Evolutionary conservation across 1,284 basidiomycete species (phyloP).

Genomic region (Irpex lacteus): DNA sequence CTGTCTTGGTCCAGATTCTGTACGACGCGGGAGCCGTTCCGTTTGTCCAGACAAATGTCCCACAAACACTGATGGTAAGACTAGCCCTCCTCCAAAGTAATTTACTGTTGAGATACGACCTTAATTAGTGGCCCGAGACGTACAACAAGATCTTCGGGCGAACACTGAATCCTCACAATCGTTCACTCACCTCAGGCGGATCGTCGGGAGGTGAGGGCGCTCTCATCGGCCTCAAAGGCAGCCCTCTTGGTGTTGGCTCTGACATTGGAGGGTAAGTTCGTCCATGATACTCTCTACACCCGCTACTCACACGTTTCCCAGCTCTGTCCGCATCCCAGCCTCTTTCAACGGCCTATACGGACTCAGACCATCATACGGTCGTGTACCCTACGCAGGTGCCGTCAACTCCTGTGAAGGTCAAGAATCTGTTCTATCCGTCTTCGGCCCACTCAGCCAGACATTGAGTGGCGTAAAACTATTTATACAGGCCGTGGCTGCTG

Average conservation of each 20-base stretch:
- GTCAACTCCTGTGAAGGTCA: slow-evolving; percentile 66
- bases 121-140: slow-evolving; percentile 36
- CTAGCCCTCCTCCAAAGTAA: slow-evolving; percentile 6
- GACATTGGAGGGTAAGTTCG: slow-evolving; percentile 61
- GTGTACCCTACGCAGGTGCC: slow-evolving; percentile 69
- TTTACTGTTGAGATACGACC: slow-evolving; percentile 24
- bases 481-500: slow-evolving; percentile 52
- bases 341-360: slow-evolving; percentile 47
- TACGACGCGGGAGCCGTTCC: slow-evolving; percentile 42
- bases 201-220: slow-evolving; percentile 60
- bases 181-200: slow-evolving; percentile 47
- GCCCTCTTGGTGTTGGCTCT: slow-evolving; percentile 67
- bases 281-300: neutral
- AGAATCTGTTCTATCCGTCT: slow-evolving; percentile 67
- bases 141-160: slow-evolving; percentile 44
- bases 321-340: slow-evolving; percentile 48
- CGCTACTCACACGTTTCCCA: slow-evolving; percentile 6
- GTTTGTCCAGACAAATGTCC: slow-evolving; percentile 49
- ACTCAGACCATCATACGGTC: slow-evolving; percentile 66
- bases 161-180: slow-evolving; percentile 52
- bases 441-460: slow-evolving; percentile 67
- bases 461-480: slow-evolving; percentile 62
- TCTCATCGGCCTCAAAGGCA: slow-evolving; percentile 57
- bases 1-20: slow-evolving; percentile 39
- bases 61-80: slow-evolving; percentile 64